Base-by-base conservation (phyloP, 331 rosid genomes). In the Quercus lobata region DNA sequence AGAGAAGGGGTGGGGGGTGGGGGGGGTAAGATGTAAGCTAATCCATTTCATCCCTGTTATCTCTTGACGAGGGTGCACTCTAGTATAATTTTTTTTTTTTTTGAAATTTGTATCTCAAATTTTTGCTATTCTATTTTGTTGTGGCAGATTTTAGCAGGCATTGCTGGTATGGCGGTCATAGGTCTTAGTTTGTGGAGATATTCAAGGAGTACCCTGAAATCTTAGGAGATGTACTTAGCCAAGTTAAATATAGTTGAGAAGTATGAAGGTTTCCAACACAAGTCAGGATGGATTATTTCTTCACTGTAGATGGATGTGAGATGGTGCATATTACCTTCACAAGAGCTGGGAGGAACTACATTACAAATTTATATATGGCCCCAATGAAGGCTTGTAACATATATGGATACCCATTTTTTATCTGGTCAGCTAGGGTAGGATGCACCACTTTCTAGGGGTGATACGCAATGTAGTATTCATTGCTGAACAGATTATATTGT, bases 141-240 rank as follows among this genome's bases (percentile, higher is more conserved):
- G 17, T 87, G 73, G 80, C 97, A 95, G 97, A 83, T 93, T 74
- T 80, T 93, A 82, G 97, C 79, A 3, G 91, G 94, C 72, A 53
- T 91, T 18, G 96, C 91, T 12, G 86, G 93, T 46, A 57, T 95
- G 76, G 83, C 90, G 2, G 89, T 84, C 83, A 74, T 95, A 85
- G 88, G 80, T n/a, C 65, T 93, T 55, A 72, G 85, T 86, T 80
- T 93, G 83, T 93, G 97, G 97, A 91, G 92, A 84, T 90, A 79
- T 57, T 87, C 91, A 32, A 78, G 92, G 63, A 86, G 85, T 55
- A 82, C 84, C 56, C 78, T 32, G 55, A 88, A 86, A 75, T 86
- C 84, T 16, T 86, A 90, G 84, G 74, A 41, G 77, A 78, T 73
- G 58, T 62, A 55, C 77, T 46, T 80, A 41, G 79, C 55, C 57